A percentile compares a stretch with the other conserved stretches of the same genome.
Conservation (phyloP, 2,329 filamentous ascomycete genomes). For the Epichloe typhina region DNA sequence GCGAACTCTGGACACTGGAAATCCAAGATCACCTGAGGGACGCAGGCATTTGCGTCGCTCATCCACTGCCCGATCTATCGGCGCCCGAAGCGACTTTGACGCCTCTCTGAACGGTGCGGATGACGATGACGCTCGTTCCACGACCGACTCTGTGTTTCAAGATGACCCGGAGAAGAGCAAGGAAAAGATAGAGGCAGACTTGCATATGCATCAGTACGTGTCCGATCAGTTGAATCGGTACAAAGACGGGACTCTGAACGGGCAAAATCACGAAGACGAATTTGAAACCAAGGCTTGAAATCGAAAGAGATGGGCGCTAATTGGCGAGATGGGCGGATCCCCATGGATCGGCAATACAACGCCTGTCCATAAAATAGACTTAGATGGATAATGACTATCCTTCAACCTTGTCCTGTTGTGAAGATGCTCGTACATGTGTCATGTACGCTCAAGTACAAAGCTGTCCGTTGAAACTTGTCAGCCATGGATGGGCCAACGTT, state of each 20-base stretch:
- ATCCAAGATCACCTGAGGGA: constrained; percentile 20
- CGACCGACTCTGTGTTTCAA: constrained; percentile 18
- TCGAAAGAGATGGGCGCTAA: neutral
- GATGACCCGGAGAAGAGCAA: constrained; percentile 31
- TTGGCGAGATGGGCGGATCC: neutral
- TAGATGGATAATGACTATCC: neutral
- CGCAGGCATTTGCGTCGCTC: constrained; percentile 56
- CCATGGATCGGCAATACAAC: neutral
- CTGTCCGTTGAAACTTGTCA: no score
- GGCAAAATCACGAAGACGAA: constrained; percentile 28
- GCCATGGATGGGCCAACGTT: no score
- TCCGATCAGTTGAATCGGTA: constrained; percentile 66
- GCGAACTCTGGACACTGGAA: constrained; percentile 24
- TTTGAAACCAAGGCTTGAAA: constrained; percentile 28
- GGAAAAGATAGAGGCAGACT: constrained; percentile 43
- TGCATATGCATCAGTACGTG: constrained; percentile 70
- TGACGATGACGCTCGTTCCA: constrained; percentile 25
- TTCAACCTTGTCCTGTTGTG: no score
- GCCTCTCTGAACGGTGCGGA: constrained; percentile 33
- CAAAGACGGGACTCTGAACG: constrained; percentile 20
- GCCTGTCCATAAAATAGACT: neutral
- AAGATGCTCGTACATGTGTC: no score
- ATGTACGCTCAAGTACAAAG: no score
- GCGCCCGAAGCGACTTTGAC: constrained; percentile 68
- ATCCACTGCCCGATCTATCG: constrained; percentile 73